Evolutionary conservation across 352 stramenopile genomes (phyloP).

Genomic region (Pythium biforme): DNA sequence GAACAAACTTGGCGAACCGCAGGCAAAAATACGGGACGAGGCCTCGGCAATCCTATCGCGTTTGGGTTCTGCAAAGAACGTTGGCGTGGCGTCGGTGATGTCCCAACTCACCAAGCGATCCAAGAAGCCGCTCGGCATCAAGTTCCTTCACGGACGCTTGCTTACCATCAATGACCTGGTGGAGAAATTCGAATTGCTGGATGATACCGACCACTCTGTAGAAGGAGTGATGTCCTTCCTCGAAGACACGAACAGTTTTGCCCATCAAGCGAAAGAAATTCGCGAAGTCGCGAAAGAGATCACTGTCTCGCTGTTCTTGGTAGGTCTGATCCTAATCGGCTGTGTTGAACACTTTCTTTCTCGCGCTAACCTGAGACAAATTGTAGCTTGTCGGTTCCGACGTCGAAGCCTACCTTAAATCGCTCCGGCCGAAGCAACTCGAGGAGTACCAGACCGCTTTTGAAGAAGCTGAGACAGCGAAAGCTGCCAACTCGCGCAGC

Average conservation of each 20-base stretch:
- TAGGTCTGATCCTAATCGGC: too few species aligned
- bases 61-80: constrained; percentile 58
- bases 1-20: constrained; percentile 72
- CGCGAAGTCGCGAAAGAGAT: constrained; percentile 88
- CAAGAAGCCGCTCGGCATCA: constrained; percentile 75
- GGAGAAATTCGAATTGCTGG: constrained; percentile 46
- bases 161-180: constrained; percentile 63
- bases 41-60: constrained; percentile 39
- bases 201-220: constrained; percentile 53
- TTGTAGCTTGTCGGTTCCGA: constrained; percentile 48
- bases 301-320: constrained; percentile 68
- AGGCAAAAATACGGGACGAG: constrained; percentile 76
- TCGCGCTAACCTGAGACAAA: too few species aligned
- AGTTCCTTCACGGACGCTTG: constrained; percentile 65
- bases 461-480: constrained; percentile 52
- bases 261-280: constrained; percentile 87
- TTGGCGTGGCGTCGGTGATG: constrained; percentile 62
- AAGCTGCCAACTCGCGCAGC: constrained; percentile 28
- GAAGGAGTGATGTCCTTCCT: constrained; percentile 74
- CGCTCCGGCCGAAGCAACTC: constrained; percentile 85
- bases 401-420: constrained; percentile 77
- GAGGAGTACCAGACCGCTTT: constrained; percentile 92
- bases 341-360: too few species aligned
- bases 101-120: constrained; percentile 63
- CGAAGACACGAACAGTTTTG: constrained; percentile 82